Percentiles rank a stretch among this genome's conserved stretches.
Conservation (phyloP, 495 filamentous ascomycete species). For the Bathelium albidoporum region DNA sequence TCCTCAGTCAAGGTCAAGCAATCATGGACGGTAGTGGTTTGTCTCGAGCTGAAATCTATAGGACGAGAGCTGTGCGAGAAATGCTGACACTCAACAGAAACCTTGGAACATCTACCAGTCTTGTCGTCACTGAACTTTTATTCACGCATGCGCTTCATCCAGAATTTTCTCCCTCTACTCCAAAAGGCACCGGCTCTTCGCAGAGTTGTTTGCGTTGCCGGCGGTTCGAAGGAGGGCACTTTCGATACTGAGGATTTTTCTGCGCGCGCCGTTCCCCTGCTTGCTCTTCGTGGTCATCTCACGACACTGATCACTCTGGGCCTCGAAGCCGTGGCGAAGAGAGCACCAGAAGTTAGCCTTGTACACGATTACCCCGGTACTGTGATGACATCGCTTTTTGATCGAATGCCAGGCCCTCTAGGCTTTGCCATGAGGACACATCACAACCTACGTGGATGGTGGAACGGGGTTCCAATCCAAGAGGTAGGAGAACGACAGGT, state of each 20-base stretch:
- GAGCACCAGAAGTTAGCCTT: slow-evolving; percentile 15
- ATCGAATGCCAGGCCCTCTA: slow-evolving; percentile 20
- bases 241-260: slow-evolving; percentile 23
- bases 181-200: slow-evolving; percentile 15
- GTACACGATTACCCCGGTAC: slow-evolving; percentile 21
- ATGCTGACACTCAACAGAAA: slow-evolving; percentile 32
- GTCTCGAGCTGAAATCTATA: background rate
- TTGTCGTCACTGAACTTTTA: slow-evolving; percentile 49
- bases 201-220: slow-evolving; percentile 28
- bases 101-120: slow-evolving; percentile 47
- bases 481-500: slow-evolving; percentile 23
- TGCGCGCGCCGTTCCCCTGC: slow-evolving; percentile 21
- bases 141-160: slow-evolving; percentile 50
- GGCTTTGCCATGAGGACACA: slow-evolving; percentile 17
- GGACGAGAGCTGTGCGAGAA: background rate
- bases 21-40: slow-evolving; percentile 25
- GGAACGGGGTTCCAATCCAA: no score
- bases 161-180: slow-evolving; percentile 26
- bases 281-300: slow-evolving; percentile 20
- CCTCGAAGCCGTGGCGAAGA: slow-evolving; percentile 15
- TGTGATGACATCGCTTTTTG: slow-evolving; percentile 19
- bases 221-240: slow-evolving; percentile 18
- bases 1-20: slow-evolving; percentile 43
- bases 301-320: slow-evolving; percentile 20
- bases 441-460: slow-evolving; percentile 19